Evolutionary conservation across 2,329 filamentous ascomycete genomes (phyloP), one percentile per base, ranked within the genome.

Genomic region (Diaporthe ampelina): DNA sequence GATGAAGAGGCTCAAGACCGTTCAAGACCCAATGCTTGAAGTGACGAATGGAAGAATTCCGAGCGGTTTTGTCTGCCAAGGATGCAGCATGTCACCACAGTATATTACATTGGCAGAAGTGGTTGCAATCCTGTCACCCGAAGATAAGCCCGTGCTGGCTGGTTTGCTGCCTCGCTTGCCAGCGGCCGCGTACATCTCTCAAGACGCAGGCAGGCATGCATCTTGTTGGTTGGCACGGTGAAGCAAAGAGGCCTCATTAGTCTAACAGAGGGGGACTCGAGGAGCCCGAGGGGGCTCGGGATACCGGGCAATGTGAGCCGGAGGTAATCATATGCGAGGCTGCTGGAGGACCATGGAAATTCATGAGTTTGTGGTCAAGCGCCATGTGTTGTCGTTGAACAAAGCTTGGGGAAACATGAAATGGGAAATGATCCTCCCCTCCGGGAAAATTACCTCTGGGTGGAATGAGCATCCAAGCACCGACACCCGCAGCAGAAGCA

Each of bases 281-380:
- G 19, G 11, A 43, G 26, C 40, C 40, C 21, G 40, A 65, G 59
- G 61, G 43, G 45, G 29, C n/a, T 15, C 63, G 63, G 63, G 48
- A 54, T 19, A 26, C 48, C 63, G 63, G 63, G 63, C 63, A 68
- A 68, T 26, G 63, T 21, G 63, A 52, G 45, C 63, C 63, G 63
- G 63, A 37, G 63, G 63, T 8, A 37, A 50, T 52, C 21, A 50
- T 35, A 40, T 52, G 63, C 63, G 63, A 67, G 19, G 45, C 32
- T 45, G 63, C 52, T 50, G n/a, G 43, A 65, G 19, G 48, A 50
- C 21, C 24, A 15, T 24, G 61, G 45, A 8, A 50, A n/a, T 26
- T 19, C n/a, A 43, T 15, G 26, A 21, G 24, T 24, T 52, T 48
- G 40, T 24, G 37, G 32, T 32, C 40, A 29, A 63, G 40, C 17